phyloP scores from a whole-genome alignment of 1,284 basidiomycete species.

The Tilletia walkeri region DNA sequence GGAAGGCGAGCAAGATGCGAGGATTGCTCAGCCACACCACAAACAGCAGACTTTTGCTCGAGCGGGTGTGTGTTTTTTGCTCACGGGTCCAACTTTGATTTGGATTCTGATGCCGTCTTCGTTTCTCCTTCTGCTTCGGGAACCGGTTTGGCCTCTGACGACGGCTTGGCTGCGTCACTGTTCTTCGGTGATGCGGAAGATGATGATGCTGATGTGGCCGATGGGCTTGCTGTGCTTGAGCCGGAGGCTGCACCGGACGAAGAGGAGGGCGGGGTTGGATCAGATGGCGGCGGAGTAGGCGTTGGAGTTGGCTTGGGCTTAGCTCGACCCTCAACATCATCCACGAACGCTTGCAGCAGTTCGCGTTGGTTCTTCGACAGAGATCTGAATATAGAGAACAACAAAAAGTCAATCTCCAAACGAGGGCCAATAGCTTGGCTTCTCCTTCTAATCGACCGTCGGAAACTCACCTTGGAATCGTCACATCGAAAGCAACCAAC shows the following conservation, averaged over 20 bases:
- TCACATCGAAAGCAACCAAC: slow-evolving; percentile 82
- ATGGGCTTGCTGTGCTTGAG: background rate
- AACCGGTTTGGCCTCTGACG: background rate
- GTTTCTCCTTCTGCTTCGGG: background rate
- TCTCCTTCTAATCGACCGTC: no score
- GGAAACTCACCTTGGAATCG: slow-evolving; percentile 76
- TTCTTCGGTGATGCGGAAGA: background rate
- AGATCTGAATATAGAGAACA: slow-evolving; percentile 61
- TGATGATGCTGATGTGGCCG: background rate
- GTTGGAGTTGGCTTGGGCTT: background rate
- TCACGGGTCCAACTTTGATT: slow-evolving; percentile 1
- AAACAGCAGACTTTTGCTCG: background rate
- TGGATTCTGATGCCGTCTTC: background rate
- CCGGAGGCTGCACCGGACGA: background rate
- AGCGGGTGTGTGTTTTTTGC: background rate
- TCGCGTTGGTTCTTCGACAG: slow-evolving; percentile 79
- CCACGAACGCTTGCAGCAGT: slow-evolving; percentile 85
- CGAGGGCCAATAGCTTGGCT: background rate
- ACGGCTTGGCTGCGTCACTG: background rate
- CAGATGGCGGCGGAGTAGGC: background rate
- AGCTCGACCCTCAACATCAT: slow-evolving; percentile 68
- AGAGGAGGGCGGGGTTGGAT: background rate
- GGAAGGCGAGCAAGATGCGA: background rate
- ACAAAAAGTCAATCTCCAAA: background rate
- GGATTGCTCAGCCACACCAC: background rate